A percentile compares a stretch with the other conserved stretches of the same genome.
Conservation (phyloP, 1,284 basidiomycete genomes). For the Marasmius fiardii region DNA sequence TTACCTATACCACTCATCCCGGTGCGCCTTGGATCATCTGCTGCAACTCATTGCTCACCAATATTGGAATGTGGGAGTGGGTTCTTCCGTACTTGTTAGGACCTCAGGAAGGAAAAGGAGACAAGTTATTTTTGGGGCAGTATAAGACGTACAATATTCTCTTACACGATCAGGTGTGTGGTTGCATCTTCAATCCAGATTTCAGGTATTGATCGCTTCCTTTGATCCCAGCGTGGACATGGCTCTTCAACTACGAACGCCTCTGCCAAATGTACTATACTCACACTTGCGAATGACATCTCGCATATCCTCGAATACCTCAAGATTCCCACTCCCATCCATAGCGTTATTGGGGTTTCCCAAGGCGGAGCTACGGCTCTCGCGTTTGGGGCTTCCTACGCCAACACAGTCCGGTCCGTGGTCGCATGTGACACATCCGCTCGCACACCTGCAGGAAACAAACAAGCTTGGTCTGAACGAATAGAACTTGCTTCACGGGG, state of each 20-base stretch:
- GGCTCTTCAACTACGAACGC: constrained; percentile 33
- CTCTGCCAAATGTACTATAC: constrained; percentile 21
- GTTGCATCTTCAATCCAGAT: background rate
- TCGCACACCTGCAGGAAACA: constrained; percentile 40
- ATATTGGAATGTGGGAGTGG: constrained; percentile 41
- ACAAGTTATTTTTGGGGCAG: constrained; percentile 14
- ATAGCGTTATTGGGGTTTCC: constrained; percentile 44
- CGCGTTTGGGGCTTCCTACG: constrained; percentile 31
- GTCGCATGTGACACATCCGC: constrained; percentile 44
- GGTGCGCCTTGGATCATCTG: constrained; percentile 44
- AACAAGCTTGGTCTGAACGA: constrained; percentile 41
- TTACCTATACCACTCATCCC: constrained; percentile 33
- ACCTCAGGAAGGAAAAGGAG: constrained; percentile 10
- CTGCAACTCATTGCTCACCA: constrained; percentile 44
- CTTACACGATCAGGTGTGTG: constrained; percentile 34
- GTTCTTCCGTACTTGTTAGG: constrained; percentile 36
- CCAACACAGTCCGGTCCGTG: constrained; percentile 28
- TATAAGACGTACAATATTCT: constrained; percentile 37
- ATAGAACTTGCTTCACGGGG: constrained; percentile 28
- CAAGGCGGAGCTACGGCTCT: constrained; percentile 46
- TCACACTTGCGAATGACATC: constrained; percentile 39
- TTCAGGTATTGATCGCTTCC: background rate
- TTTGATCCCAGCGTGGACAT: constrained; percentile 32
- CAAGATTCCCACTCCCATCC: constrained; percentile 28
- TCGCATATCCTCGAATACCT: constrained; percentile 28